Evolutionary conservation across 1,284 basidiomycete species (phyloP).

Genomic region (Naganishia liquefaciens): DNA sequence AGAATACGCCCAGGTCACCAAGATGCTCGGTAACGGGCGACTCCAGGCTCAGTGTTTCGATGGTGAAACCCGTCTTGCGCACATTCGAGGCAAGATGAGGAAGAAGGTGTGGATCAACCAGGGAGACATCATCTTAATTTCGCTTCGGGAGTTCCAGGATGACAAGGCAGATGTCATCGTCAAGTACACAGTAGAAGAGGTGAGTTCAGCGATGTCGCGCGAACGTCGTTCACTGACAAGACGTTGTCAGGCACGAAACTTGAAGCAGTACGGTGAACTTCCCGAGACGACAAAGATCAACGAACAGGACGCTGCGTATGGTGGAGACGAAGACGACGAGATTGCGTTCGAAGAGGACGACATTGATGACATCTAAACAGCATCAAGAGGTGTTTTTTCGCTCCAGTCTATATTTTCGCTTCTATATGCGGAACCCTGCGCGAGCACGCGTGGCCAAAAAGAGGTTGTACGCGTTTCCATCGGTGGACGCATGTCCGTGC

Average conservation of each 20-base stretch:
- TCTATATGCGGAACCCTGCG: background rate
- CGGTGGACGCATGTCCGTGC: background rate
- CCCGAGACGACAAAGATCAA: conserved; percentile 99
- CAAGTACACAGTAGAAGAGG: conserved; percentile 94
- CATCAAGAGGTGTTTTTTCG: conserved; percentile 2
- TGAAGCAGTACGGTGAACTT: conserved; percentile 96
- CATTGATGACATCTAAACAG: conserved; percentile 54
- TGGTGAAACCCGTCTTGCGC: conserved; percentile 94
- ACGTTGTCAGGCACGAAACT: conserved; percentile 55
- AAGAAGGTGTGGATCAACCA: conserved; percentile 99
- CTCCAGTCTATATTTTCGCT: background rate
- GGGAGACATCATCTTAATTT: conserved; percentile 95
- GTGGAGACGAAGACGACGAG: conserved; percentile 82
- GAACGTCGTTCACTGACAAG: background rate
- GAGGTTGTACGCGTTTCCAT: background rate
- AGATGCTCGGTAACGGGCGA: conserved; percentile 98
- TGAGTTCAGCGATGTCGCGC: conserved; percentile 24
- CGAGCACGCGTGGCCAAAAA: too few species aligned
- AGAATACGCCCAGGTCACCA: conserved; percentile 97
- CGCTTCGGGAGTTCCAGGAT: conserved; percentile 97
- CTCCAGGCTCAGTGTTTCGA: conserved; percentile 98
- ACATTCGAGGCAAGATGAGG: conserved; percentile 98
- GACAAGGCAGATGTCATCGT: conserved; percentile 99
- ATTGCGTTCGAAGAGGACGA: conserved; percentile 84
- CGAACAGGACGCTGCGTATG: conserved; percentile 85